Evolutionary conservation across 805 yeast genomes (phyloP).

Genomic region (Saccharomycopsis fibuligera): DNA sequence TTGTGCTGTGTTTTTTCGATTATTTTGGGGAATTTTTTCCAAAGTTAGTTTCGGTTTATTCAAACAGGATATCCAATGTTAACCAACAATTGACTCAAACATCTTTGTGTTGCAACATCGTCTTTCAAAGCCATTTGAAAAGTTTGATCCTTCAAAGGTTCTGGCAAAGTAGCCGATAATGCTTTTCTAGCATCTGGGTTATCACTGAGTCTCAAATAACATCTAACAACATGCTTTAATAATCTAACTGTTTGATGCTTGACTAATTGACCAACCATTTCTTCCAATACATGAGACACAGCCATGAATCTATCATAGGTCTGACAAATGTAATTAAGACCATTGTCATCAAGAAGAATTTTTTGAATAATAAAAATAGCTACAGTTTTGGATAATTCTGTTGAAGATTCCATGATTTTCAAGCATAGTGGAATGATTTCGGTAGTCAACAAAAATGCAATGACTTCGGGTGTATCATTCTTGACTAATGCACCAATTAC

Average conservation of each 20-base stretch:
- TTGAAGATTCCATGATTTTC: conserved; percentile 90
- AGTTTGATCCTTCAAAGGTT: conserved; percentile 80
- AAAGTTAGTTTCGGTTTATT: too few relatives aligned
- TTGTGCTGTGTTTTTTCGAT: too few relatives aligned
- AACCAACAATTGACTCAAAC: conserved; percentile 62
- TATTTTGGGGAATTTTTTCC: too few relatives aligned
- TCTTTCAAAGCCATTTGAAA: conserved; percentile 74
- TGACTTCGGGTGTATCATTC: conserved; percentile 92
- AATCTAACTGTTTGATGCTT: conserved; percentile 74
- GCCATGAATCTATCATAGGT: conserved; percentile 93
- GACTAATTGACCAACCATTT: conserved; percentile 82
- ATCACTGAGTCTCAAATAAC: conserved; percentile 85
- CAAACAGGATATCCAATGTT: too few relatives aligned
- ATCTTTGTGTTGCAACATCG: conserved; percentile 81
- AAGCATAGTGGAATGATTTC: conserved; percentile 94
- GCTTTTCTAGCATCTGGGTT: conserved; percentile 88
- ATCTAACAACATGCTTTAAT: conserved; percentile 87
- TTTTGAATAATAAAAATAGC: conserved; percentile 95
- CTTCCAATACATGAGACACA: conserved; percentile 78
- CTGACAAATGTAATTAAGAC: conserved; percentile 87
- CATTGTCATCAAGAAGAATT: conserved; percentile 85
- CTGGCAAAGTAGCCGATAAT: conserved; percentile 75
- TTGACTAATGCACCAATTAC: conserved; percentile 96
- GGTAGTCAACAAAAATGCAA: conserved; percentile 84
- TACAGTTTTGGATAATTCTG: conserved; percentile 90